A percentile compares a stretch with the other conserved stretches of the same genome.
Evolutionary conservation across 108 stramenopile species (phyloP).

Genomic region (Skeletonema tropicum): DNA sequence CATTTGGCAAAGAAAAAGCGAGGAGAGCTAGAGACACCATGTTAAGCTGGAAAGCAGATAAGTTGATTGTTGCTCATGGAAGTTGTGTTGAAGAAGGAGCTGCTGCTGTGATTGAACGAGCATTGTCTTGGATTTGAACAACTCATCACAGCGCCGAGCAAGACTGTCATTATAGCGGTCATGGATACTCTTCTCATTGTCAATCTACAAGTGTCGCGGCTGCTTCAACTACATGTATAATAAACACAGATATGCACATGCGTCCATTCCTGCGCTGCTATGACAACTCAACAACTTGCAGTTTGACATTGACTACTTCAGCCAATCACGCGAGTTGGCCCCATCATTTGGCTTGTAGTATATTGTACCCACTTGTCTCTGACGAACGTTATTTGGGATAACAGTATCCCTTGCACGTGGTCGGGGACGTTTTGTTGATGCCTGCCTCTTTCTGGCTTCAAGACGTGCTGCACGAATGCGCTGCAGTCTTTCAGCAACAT

Average conservation of each 20-base stretch:
- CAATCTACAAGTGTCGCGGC: no score
- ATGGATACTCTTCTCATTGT: no score
- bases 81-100: conserved; percentile 9
- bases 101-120: conserved; percentile 5
- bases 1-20: conserved; percentile 5
- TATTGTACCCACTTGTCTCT: conserved; percentile 22
- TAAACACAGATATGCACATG: no score
- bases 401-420: not conserved
- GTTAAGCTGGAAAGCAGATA: conserved; percentile 37
- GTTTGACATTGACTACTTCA: not conserved
- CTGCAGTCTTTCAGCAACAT: conserved; percentile 16
- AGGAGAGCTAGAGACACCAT: conserved; percentile 17
- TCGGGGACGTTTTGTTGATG: not conserved
- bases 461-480: conserved; percentile 16
- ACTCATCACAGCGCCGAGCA: no score
- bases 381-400: conserved; percentile 17
- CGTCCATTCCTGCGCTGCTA: no score
- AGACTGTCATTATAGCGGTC: no score
- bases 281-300: no score
- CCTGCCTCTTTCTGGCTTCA: not conserved
- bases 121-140: conserved; percentile 8
- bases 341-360: not conserved
- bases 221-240: no score
- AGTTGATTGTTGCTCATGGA: conserved; percentile 43
- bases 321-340: conserved; percentile 2